Base-by-base conservation (phyloP, 495 filamentous ascomycete species). In the Jackrogersella minutella region DNA sequence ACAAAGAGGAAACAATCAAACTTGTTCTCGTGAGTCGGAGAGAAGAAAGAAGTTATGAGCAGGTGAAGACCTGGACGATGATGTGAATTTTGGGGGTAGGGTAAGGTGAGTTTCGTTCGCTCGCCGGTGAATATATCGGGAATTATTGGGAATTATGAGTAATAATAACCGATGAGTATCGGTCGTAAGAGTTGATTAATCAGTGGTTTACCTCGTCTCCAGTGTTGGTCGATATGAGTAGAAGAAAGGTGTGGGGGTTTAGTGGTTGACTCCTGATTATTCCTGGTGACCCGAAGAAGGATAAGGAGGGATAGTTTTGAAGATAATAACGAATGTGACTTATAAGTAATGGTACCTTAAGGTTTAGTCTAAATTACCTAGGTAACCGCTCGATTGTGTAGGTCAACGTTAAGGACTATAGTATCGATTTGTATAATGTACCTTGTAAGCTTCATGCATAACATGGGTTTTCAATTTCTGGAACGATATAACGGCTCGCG, bases 361-460 rank as follows among this genome's bases (percentile, higher is more conserved):
- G 16, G 21, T 53, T 33, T 22, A 49, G 47, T 47, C 26, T 54
- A 14, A 53, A 31, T 4, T 31, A 49, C 26, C 24, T 39, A 37
- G 37, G 37, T 53, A 53, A 39, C 34, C 49, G 34, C 36, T 41
- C 24, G 46, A 60, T 59, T 39, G 31, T 17, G n/a, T 40, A 43
- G 37, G n/a, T n/a, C n/a, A 41, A 43, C 9, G 13, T 39, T n/a
- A n/a, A 30, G 49, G 37, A 43, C 36, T 41, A 41, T 41, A 43
- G 37, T 41, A 43, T 30, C 24, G 39, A 46, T 24, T 57, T n/a
- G 21, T 61, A 41, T 4, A 41, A 31, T 44, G 28, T 55, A 59
- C 47, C 53, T 22, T 63, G 53, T 33, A 51, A 52, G 37, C 40
- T 53, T 64, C 34, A 64, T 64, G 64, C 53, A 68, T 0, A 43